Evolutionary conservation across 805 yeast species (phyloP), one percentile per base, ranked within the genome.

Genomic region (Wickerhamiella dianesei): DNA sequence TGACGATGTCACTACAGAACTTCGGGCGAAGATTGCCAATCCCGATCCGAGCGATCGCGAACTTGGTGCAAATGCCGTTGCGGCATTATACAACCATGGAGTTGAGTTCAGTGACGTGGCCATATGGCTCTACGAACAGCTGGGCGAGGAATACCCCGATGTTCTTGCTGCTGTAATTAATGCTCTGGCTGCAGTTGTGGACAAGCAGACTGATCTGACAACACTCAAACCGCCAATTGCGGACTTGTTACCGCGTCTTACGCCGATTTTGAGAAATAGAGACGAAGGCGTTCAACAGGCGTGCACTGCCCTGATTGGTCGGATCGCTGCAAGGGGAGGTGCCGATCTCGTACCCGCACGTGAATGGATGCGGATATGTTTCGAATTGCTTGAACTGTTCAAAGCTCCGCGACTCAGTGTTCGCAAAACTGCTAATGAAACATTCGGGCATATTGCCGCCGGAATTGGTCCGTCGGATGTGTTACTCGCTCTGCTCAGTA

Each of bases 381-480:
- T 84, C 63, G 96, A 88, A 57, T 69, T 92, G 32, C 64, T 92
- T 41, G 97, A 92, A 54, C 79, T 89, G 79, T 71, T 92, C 49
- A 86, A 85, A 59, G 80, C 94, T 19, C 76, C 82, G 4, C 76
- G 76, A 48, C 85, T 82, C 56, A 70, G 79, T 13, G 84, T 88
- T 41, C 68, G 97, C 52, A 71, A 79, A 25, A 82, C 88, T 0
- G 95, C 98, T 0, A 92, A 88, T 59, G 76, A 76, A 17, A 84
- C 97, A 0, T 92, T 92, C 67, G 98, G 97, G 0, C 74, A 75
- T 44, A 87, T 92, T 51, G 88, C 98, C 0, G 76, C 75, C 52
- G 94, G 95, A 0, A 80, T 92, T 43, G 99, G 99, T 0, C 99
- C 99, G 0, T 92, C 85, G 51, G 97, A 92, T 61, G 94, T 92